phyloP scores from a whole-genome alignment of 2,329 filamentous ascomycete genomes.

The Verticillium nubilum region DNA sequence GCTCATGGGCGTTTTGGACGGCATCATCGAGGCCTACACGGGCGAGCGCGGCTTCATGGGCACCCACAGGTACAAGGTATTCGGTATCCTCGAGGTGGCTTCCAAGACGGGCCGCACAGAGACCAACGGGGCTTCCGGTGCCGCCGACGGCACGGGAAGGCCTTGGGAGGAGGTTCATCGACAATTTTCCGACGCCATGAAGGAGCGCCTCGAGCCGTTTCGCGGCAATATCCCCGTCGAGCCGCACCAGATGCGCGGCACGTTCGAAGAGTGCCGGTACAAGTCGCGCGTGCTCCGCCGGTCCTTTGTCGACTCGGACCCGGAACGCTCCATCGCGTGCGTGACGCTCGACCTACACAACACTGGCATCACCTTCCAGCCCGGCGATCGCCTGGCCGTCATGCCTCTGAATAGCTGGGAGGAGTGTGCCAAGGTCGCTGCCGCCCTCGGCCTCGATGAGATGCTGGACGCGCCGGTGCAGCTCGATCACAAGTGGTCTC shows the following conservation, averaged over 20 bases:
- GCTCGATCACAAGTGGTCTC: conserved; percentile 35
- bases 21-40: conserved; percentile 49
- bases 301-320: conserved; percentile 39
- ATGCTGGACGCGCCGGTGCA: conserved; percentile 36
- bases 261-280: conserved; percentile 49
- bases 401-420: conserved; percentile 51
- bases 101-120: conserved; percentile 47
- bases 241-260: conserved; percentile 48
- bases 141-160: conserved; percentile 28
- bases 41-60: conserved; percentile 53
- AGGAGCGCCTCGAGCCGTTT: conserved; percentile 45
- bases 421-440: conserved; percentile 48
- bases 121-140: conserved; percentile 45
- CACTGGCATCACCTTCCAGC: conserved; percentile 47
- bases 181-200: conserved; percentile 48
- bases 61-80: conserved; percentile 51
- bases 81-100: conserved; percentile 48
- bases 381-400: conserved; percentile 46
- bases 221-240: conserved; percentile 40
- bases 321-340: conserved; percentile 37
- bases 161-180: conserved; percentile 46
- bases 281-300: conserved; percentile 37
- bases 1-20: conserved; percentile 47
- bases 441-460: conserved; percentile 41
- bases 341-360: conserved; percentile 47